These are phyloP conservation scores for Globisporangium lucens DNA, from an alignment of 352 stramenopile genomes.

Conservation along the genomic window DNA sequence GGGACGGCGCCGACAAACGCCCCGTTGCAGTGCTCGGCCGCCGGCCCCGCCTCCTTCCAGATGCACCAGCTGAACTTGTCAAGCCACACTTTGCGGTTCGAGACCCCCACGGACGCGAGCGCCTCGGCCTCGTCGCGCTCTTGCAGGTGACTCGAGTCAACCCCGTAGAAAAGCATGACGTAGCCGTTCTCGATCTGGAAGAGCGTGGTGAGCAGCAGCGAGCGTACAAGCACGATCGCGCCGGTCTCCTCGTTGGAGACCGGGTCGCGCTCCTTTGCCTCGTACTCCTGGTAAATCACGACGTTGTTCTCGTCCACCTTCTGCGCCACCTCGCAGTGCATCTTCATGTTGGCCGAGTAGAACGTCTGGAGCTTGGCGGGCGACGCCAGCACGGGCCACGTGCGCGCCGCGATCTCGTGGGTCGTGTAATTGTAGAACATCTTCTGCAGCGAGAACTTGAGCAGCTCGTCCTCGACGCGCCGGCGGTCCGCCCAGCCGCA, in stretches of 20 bases:
- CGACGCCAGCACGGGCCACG: conserved; percentile 27
- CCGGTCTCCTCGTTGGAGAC: conserved; percentile 17
- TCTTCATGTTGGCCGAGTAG: conserved; percentile 33
- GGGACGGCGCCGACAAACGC: conserved; percentile 25
- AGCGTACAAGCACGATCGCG: conserved; percentile 22
- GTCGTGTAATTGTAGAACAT: conserved; percentile 17
- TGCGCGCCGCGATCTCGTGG: conserved; percentile 17
- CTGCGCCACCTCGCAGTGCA: conserved; percentile 30
- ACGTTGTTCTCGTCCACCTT: conserved; percentile 33
- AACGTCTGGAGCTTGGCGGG: conserved; percentile 20
- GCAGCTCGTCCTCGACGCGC: conserved; percentile 26
- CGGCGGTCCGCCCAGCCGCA: conserved; percentile 34
- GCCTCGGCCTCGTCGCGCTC: conserved; percentile 22
- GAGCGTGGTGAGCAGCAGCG: conserved; percentile 34
- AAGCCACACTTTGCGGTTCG: conserved; percentile 21
- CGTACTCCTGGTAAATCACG: conserved; percentile 37
- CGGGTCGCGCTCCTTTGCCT: conserved; percentile 22
- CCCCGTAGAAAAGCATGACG: conserved; percentile 35
- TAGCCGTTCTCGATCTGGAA: conserved; percentile 33
- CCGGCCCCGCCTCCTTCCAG: conserved; percentile 15
- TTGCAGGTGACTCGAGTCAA: conserved; percentile 24
- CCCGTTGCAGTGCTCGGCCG: conserved; percentile 13
- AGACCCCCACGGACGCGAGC: conserved; percentile 19
- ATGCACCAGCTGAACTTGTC: conserved; percentile 30
- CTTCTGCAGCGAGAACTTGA: conserved; percentile 35